Evolutionary conservation across 306 rosid genomes (phyloP).

Genomic region (cucumber (Cucumis sativus)): Cucumber_9930_V3 NC_026656.2:17869001-17869500

Average conservation of each 20-base stretch:
- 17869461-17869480: slow-evolving; percentile 48
- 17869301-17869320: background rate
- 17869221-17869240: background rate
- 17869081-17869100: background rate
- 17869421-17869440: slow-evolving; percentile 69
- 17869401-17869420: slow-evolving; percentile 59
- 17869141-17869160: background rate
- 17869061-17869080: background rate
- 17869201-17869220: background rate
- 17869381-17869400: slow-evolving; percentile 8
- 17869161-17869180: background rate
- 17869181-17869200: background rate
- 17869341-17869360: background rate
- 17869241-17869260: background rate
- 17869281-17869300: background rate
- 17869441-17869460: slow-evolving; percentile 62
- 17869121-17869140: background rate
- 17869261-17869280: background rate
- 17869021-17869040: background rate
- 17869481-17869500: slow-evolving; percentile 5
- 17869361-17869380: slow-evolving; percentile 7
- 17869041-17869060: background rate
- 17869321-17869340: background rate
- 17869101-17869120: background rate
- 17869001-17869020: background rate